Conservation (phyloP, 495 filamentous ascomycete genomes). For the Talaromyces stipitatus region DNA sequence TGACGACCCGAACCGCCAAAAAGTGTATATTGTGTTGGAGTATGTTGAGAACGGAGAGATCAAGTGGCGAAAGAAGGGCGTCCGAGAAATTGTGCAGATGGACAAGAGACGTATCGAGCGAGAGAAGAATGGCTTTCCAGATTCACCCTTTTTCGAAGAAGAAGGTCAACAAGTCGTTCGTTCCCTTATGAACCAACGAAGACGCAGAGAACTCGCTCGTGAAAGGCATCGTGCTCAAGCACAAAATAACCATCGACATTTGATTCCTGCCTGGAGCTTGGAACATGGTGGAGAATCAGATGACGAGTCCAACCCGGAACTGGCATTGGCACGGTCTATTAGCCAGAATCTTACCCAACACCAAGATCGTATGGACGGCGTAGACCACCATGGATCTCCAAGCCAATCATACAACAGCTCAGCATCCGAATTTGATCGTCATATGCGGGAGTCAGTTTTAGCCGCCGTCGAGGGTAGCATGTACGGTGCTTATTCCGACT, state of each 20-base stretch:
- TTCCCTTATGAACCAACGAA: slow-evolving; percentile 48
- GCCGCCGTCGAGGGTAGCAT: slow-evolving; percentile 65
- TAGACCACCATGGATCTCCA: slow-evolving; percentile 23
- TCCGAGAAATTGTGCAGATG: slow-evolving; percentile 68
- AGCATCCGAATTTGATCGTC: slow-evolving; percentile 35
- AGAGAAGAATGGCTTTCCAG: slow-evolving; percentile 54
- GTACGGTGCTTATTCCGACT: slow-evolving; percentile 65
- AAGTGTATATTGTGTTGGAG: slow-evolving; percentile 96
- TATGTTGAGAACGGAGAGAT: slow-evolving; percentile 92
- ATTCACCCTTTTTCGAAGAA: slow-evolving; percentile 41
- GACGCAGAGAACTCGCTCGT: slow-evolving; percentile 48
- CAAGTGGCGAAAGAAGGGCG: slow-evolving; percentile 78
- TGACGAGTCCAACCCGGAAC: slow-evolving; percentile 30
- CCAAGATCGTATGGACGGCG: slow-evolving; percentile 17
- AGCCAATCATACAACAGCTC: slow-evolving; percentile 35
- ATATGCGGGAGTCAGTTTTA: slow-evolving; percentile 36
- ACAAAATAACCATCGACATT: slow-evolving; percentile 27
- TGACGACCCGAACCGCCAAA: slow-evolving; percentile 89
- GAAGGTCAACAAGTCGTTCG: slow-evolving; percentile 58
- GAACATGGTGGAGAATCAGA: slow-evolving; percentile 69
- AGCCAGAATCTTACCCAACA: slow-evolving; percentile 22
- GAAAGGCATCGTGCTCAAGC: slow-evolving; percentile 46
- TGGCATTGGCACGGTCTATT: slow-evolving; percentile 24
- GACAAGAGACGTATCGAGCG: slow-evolving; percentile 73
- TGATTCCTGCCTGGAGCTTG: slow-evolving; percentile 63